A percentile compares a stretch with the other conserved stretches of the same genome.
phyloP scores from a whole-genome alignment of 83 land plant species.

The Thuja plicata region DNA sequence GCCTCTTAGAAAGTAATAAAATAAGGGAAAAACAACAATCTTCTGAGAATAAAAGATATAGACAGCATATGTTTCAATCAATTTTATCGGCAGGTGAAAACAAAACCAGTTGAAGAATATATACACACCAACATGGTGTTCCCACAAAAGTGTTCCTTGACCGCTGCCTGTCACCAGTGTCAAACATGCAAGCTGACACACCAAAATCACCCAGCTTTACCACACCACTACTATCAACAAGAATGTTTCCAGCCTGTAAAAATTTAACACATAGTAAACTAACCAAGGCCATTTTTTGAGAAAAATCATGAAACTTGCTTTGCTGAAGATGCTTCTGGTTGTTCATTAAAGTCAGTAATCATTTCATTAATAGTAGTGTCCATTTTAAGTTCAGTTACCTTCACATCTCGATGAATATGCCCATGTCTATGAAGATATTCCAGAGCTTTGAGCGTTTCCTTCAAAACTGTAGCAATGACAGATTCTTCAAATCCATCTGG shows the following conservation, averaged over 20 bases:
- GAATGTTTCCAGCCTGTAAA: conserved; percentile 76
- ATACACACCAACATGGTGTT: conserved; percentile 78
- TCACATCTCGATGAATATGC: conserved; percentile 93
- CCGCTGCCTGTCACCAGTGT: conserved; percentile 74
- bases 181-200: conserved; percentile 83
- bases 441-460: conserved; percentile 83
- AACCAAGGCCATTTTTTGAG: background rate
- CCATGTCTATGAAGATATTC: conserved; percentile 92
- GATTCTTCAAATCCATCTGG: conserved; percentile 89
- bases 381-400: conserved; percentile 31
- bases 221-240: conserved; percentile 53
- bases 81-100: background rate
- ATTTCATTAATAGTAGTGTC: background rate
- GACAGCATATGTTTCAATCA: background rate
- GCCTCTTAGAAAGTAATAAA: background rate
- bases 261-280: background rate
- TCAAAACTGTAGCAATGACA: conserved; percentile 72
- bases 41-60: background rate
- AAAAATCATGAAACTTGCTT: background rate
- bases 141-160: conserved; percentile 79
- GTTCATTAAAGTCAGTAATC: background rate
- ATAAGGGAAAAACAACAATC: background rate
- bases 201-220: conserved; percentile 83
- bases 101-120: background rate
- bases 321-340: background rate